Evolutionary conservation across 2,329 filamentous ascomycete species (phyloP).

Genomic region (Didymella glomerata): DNA sequence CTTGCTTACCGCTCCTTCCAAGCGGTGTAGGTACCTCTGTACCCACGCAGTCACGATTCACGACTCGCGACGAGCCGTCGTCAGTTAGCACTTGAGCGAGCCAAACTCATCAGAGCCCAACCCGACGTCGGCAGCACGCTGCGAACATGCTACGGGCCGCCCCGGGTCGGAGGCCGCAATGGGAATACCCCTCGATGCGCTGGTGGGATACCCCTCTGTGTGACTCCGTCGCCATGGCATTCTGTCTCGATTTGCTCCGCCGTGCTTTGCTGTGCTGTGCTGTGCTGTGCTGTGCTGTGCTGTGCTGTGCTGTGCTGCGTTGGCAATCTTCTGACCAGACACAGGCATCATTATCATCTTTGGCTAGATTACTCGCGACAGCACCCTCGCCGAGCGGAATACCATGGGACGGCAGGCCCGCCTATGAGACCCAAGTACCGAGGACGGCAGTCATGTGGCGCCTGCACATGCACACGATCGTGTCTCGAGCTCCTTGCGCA

Average conservation of each 20-base stretch:
- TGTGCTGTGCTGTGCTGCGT: constrained; percentile 7
- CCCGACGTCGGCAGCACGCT: constrained; percentile 4
- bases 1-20: constrained; percentile 22
- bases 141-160: constrained; percentile 1
- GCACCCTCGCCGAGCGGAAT: background rate
- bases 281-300: constrained; percentile 2
- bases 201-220: constrained; percentile 3
- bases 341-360: too few relatives aligned
- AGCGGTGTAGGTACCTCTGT: constrained; percentile 14
- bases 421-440: background rate
- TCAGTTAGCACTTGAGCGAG: background rate
- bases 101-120: constrained; percentile 8
- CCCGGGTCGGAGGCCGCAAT: background rate
- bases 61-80: background rate
- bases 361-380: background rate
- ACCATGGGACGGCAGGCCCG: background rate
- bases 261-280: constrained; percentile 7
- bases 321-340: background rate
- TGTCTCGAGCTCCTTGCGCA: background rate
- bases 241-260: background rate
- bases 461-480: constrained; percentile 10
- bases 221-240: constrained; percentile 6
- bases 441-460: constrained; percentile 12
- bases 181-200: constrained; percentile 11
- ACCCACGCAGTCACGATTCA: background rate